phyloP scores from a whole-genome alignment of 768 basidiomycete genomes.

The Austroboletus eburneus region DNA sequence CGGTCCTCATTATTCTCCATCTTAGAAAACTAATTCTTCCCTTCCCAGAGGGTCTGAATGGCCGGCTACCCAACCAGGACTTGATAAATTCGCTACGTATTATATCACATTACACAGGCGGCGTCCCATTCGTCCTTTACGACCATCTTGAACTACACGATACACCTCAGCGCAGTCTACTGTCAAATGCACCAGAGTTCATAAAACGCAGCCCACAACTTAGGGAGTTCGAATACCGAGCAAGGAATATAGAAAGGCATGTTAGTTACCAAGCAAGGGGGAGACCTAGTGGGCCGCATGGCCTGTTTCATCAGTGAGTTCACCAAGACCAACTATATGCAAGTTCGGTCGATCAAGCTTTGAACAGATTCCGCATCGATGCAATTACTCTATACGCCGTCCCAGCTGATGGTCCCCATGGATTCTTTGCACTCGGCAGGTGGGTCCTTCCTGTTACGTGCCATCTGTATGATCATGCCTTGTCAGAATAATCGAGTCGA shows the following conservation, averaged over 20 bases:
- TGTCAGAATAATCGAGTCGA: conserved; percentile 76
- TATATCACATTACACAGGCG: conserved; percentile 68
- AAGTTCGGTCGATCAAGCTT: not conserved
- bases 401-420: conserved; percentile 88
- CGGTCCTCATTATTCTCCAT: conserved; percentile 17
- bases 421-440: conserved; percentile 91
- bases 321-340: conserved; percentile 16
- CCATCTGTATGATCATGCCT: not conserved
- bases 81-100: conserved; percentile 76
- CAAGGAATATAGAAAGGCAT: conserved; percentile 67
- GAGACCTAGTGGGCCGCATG: conserved; percentile 84
- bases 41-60: conserved; percentile 84
- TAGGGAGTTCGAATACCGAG: conserved; percentile 51
- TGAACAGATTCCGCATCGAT: conserved; percentile 82
- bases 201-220: conserved; percentile 42
- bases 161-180: conserved; percentile 29
- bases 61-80: conserved; percentile 94
- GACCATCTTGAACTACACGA: conserved; percentile 61
- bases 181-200: conserved; percentile 45
- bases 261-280: conserved; percentile 73
- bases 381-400: conserved; percentile 87
- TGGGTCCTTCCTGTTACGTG: conserved; percentile 32
- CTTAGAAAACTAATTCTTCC: not conserved
- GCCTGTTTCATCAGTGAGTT: conserved; percentile 77
- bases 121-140: conserved; percentile 77